phyloP scores from a whole-genome alignment of 2,329 filamentous ascomycete species.

The Colletotrichum sp. region DNA sequence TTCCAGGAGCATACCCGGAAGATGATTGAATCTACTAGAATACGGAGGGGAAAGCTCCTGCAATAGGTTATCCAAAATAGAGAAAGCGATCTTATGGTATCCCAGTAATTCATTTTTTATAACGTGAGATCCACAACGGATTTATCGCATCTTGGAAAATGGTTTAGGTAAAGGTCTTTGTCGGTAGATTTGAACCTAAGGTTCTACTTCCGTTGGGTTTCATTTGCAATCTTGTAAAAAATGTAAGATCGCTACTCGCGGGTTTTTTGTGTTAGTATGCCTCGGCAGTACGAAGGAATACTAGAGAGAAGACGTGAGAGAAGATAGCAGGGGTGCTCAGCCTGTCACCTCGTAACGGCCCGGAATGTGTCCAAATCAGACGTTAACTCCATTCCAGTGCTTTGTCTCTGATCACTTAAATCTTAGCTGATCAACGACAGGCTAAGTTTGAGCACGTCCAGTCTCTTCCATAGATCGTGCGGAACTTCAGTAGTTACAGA shows the following conservation, averaged over 20 bases:
- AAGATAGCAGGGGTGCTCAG: too few species aligned
- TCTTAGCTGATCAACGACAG: not conserved
- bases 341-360: too few species aligned
- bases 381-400: not conserved
- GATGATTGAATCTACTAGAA: not conserved
- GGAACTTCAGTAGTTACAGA: not conserved
- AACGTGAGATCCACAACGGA: too few species aligned
- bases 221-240: not conserved
- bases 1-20: not conserved
- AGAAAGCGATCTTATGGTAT: too few species aligned
- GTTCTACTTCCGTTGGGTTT: rapidly evolving
- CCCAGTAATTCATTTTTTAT: too few species aligned
- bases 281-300: too few species aligned
- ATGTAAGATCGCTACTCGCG: not conserved
- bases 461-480: not conserved
- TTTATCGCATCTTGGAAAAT: too few species aligned
- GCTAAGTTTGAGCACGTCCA: not conserved
- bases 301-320: too few species aligned
- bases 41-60: too few species aligned
- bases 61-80: too few species aligned
- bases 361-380: not conserved
- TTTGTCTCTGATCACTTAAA: not conserved
- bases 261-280: too few species aligned
- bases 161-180: too few species aligned
- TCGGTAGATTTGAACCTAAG: not conserved